These are phyloP conservation scores for Suhomyces kilbournensis DNA, from an alignment of 805 yeast genomes.

Conservation along the genomic window DNA sequence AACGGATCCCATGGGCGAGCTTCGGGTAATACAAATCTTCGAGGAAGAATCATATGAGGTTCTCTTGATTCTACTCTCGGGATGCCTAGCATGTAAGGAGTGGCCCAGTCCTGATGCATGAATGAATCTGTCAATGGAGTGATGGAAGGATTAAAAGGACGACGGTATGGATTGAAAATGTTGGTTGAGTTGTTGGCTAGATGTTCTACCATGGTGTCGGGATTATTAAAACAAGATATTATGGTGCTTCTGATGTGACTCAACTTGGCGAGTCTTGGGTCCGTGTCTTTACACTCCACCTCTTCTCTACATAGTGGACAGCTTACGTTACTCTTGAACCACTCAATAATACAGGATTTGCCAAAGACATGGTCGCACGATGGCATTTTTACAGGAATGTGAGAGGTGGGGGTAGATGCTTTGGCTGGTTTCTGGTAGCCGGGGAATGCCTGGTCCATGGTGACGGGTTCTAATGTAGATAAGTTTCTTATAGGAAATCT, in stretches of 20 bases:
- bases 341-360: constrained; percentile 37
- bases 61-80: constrained; percentile 12
- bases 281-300: constrained; percentile 25
- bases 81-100: constrained; percentile 15
- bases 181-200: constrained; percentile 31
- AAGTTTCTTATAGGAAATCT: constrained; percentile 29
- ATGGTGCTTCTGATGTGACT: constrained; percentile 12
- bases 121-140: constrained; percentile 40
- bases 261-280: constrained; percentile 13
- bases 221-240: constrained; percentile 15
- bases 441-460: constrained; percentile 25
- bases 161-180: constrained; percentile 35
- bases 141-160: constrained; percentile 32
- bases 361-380: constrained; percentile 43
- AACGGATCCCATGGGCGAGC: not conserved
- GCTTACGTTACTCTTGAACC: constrained; percentile 38
- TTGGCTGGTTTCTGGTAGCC: constrained; percentile 19
- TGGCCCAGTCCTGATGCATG: constrained; percentile 34
- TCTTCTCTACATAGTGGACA: constrained; percentile 44
- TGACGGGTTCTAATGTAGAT: constrained; percentile 14
- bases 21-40: constrained; percentile 25
- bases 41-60: constrained; percentile 30
- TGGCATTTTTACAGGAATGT: constrained; percentile 40
- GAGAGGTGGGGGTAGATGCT: constrained; percentile 13
- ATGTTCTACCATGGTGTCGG: constrained; percentile 20